Evolutionary conservation across 768 basidiomycete species (phyloP), one percentile per base, ranked within the genome.

Genomic region (Panaeolus papilionaceus): DNA sequence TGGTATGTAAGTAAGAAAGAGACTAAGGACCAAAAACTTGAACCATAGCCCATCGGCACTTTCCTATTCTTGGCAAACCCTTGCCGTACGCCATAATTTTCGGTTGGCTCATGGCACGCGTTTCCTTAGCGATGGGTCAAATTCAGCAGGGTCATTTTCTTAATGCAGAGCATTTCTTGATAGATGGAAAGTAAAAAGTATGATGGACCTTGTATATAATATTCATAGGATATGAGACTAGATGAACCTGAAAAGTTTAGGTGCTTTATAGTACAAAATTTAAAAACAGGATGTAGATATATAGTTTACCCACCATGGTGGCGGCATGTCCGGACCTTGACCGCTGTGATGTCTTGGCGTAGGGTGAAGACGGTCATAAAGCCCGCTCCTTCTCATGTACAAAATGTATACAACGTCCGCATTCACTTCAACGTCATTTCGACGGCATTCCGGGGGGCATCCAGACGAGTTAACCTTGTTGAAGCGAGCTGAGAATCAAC

Each of bases 1-100:
- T 49, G 47, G 47, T 49, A 49, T 45, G 44, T 14, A 45, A 49
- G 47, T 49, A 49, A 49, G 47, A 49, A 49, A 49, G 47, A 49
- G 23, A 49, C 20, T 6, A 49, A 49, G 47, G 6, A 33, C 54
- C 54, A 58, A 58, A 33, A 58, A 58, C 54, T 37, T 58, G 33
- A 37, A 49, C 47, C 20, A n/a, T 45, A 18, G 16, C 20, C 20
- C n/a, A 58, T 58, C 54, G 54, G 54, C 54, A 58, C 54, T 58
- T 58, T 28, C 54, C 54, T 58, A 58, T 37, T 58, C 54, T 58
- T 58, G 54, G 54, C 54, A 37, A 28, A 8, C 54, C 28, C 4
- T 58, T 33, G 28, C 54, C 54, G 54, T 49, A 58, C 47, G 26
- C 14, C 9, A 20, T 49, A 20, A 49, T 49, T 49, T 49, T 49